Base-by-base conservation (phyloP, 2,329 filamentous ascomycete genomes). In the Metarhizium guizhouense region DNA sequence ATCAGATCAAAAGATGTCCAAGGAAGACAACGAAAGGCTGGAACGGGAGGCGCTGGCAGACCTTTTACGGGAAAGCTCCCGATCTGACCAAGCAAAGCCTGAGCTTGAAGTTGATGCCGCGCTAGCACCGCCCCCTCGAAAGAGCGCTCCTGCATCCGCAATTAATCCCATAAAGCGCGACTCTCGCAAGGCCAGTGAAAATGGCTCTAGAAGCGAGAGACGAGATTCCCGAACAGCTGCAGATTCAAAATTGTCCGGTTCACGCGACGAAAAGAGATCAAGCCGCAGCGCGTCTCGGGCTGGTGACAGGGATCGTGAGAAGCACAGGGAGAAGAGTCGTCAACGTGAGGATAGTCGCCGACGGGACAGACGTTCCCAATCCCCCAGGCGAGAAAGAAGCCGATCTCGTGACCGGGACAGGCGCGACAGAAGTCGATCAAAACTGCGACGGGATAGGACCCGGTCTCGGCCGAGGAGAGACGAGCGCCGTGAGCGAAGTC, bases 21-120 rank as follows among this genome's bases (percentile, higher is more conserved):
- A 82, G 57, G 81, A 84, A 60, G 80, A 84, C 43, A 75, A 79
- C 30, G 76, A 82, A 54, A 73, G 76, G 18, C 72, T 84, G 7
- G 81, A 84, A 61, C 76, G 78, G 61, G 79, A 83, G 60, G 81
- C 81, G 1, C 68, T 84, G 57, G 79, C 77, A 20, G 78, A 84
- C 57, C 72, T 84, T 14, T 67, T 84, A 13, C 74, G 81, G n/a
- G 81, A 84, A 62, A 83, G 80, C 66, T 81, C 76, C 54, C 75
- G 76, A 47, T 70, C 73, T 30, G 66, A 72, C 3, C 69, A 72
- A 3, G 76, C 78, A 57, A 74, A 77, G 54, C 77, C 75, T 7
- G 81, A 83, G 61, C 63, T 82, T 49, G 81, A 84, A 60, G 70
- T 83, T 43, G 81, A 84, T 57, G 73, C 78, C 52, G 75, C 77